A percentile compares a stretch with the other conserved stretches of the same genome.
phyloP scores from a whole-genome alignment of 2,329 filamentous ascomycete species.

The Hortaea werneckii region DNA sequence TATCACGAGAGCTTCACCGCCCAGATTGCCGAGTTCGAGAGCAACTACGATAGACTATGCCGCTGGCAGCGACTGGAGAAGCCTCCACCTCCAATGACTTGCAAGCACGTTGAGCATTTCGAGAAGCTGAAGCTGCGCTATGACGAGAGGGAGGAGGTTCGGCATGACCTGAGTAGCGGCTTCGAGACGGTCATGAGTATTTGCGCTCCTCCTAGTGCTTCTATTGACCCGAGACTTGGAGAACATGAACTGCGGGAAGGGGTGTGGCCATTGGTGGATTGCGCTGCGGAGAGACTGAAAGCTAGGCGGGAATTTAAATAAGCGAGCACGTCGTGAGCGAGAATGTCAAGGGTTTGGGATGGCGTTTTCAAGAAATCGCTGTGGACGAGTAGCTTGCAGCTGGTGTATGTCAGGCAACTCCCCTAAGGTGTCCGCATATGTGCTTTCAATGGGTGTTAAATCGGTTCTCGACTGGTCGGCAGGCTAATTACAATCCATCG shows the following conservation, averaged over 20 bases:
- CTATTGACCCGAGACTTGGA: background rate
- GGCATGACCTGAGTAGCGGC: background rate
- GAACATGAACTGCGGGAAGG: background rate
- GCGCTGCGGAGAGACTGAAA: background rate
- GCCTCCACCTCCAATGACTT: background rate
- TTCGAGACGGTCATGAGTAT: background rate
- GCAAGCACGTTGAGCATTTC: background rate
- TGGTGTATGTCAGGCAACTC: too few species aligned
- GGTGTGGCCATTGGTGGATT: background rate
- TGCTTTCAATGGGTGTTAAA: too few species aligned
- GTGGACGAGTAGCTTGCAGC: too few species aligned
- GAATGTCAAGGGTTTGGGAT: too few species aligned
- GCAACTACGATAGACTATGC: background rate
- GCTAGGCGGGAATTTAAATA: background rate
- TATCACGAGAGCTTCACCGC: background rate
- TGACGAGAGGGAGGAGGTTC: background rate
- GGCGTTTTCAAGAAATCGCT: too few species aligned
- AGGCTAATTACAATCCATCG: too few species aligned
- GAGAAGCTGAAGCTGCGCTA: background rate
- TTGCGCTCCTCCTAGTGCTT: background rate
- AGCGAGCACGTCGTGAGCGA: background rate
- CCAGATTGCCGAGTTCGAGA: background rate
- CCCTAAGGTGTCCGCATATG: too few species aligned
- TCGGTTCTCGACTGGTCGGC: too few species aligned
- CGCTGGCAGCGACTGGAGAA: background rate